Evolutionary conservation across 2,329 filamentous ascomycete genomes (phyloP).

Genomic region (Alternaria conjuncta): DNA sequence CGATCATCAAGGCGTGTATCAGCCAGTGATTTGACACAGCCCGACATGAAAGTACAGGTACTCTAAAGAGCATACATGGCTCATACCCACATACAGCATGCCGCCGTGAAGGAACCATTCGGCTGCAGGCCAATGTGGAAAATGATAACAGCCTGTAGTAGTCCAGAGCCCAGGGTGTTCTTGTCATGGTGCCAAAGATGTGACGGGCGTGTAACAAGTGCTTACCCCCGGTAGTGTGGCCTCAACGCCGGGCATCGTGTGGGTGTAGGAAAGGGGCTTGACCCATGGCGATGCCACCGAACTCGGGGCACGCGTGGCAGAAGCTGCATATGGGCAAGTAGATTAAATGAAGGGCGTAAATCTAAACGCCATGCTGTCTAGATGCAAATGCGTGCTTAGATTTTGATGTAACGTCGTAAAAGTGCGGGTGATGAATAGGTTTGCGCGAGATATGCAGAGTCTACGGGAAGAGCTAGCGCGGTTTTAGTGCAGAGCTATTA

Average conservation of each 20-base stretch:
- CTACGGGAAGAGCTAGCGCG: background rate
- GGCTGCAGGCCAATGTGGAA: background rate
- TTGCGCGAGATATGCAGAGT: background rate
- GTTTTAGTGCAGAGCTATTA: background rate
- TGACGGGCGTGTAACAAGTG: background rate
- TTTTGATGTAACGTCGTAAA: background rate
- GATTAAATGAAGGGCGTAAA: background rate
- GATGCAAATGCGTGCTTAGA: background rate
- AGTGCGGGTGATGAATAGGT: background rate
- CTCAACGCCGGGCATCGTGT: background rate
- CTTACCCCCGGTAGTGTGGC: background rate
- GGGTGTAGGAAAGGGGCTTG: background rate
- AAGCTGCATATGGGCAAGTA: background rate
- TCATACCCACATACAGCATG: background rate
- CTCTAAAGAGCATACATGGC: background rate
- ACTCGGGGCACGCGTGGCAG: background rate
- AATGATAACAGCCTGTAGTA: background rate
- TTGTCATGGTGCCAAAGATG: background rate
- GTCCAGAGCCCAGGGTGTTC: background rate
- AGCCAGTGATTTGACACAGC: background rate
- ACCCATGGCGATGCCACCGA: background rate
- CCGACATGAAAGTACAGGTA: background rate
- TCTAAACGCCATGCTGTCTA: background rate
- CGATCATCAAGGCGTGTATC: background rate
- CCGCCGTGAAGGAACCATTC: background rate